Percentiles rank a stretch among this genome's conserved stretches.
Conservation (phyloP, 73 alveolate species). For the Blepharisma japonicum region DNA sequence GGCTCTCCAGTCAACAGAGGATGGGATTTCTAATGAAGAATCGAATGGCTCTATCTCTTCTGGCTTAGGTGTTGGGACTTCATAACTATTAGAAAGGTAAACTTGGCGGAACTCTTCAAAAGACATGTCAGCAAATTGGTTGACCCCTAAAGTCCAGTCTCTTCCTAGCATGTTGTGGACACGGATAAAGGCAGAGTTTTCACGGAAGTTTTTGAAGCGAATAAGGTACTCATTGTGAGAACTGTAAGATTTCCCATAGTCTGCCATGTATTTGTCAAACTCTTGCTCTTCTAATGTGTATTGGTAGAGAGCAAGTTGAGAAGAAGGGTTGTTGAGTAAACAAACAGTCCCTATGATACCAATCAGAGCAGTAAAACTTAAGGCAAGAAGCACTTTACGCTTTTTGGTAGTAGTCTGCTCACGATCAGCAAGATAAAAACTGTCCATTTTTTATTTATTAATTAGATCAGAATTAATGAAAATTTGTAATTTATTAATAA, state of each 20-base stretch:
- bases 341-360: too few species aligned
- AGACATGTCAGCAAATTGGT: slow-evolving; percentile 40
- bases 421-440: too few species aligned
- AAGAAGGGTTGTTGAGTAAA: too few species aligned
- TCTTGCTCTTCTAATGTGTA: neutral
- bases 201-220: slow-evolving; percentile 33
- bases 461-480: too few species aligned
- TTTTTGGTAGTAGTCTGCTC: too few species aligned
- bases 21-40: slow-evolving; percentile 28
- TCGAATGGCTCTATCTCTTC: neutral
- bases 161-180: neutral
- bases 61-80: neutral
- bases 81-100: neutral
- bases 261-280: neutral
- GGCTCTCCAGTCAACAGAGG: slow-evolving; percentile 35
- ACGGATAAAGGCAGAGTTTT: slow-evolving; percentile 27
- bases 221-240: slow-evolving; percentile 47
- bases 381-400: too few species aligned
- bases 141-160: slow-evolving; percentile 8
- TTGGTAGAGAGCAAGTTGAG: too few species aligned
- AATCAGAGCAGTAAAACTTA: too few species aligned
- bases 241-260: slow-evolving; percentile 40
- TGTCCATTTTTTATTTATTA: too few species aligned
- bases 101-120: slow-evolving; percentile 24
- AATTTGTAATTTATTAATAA: too few species aligned